Conservation (phyloP, 208 protist species). For the Acanthamoeba castellanii region DNA sequence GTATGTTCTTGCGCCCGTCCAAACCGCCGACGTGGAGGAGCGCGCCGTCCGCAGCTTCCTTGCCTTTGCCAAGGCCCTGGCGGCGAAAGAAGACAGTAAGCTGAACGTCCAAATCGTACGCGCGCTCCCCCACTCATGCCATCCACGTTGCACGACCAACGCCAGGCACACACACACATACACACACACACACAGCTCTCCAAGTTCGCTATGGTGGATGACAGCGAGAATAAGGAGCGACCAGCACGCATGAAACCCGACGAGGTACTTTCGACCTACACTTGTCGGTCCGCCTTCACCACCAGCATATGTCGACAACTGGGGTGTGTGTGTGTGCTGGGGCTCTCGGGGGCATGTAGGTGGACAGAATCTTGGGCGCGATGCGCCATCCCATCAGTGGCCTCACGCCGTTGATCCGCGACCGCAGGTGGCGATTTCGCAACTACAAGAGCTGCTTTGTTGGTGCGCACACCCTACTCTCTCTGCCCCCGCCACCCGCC, state of each 20-base stretch:
- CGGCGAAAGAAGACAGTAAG: constrained; percentile 25
- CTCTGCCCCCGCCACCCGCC: no score
- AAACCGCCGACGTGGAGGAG: constrained; percentile 14
- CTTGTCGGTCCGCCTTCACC: background rate
- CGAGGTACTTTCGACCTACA: background rate
- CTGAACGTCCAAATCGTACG: constrained; percentile 56
- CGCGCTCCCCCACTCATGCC: background rate
- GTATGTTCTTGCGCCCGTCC: constrained; percentile 61
- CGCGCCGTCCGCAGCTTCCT: constrained; percentile 47
- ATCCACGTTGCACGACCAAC: background rate
- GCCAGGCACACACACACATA: background rate
- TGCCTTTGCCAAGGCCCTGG: constrained; percentile 43
- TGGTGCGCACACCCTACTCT: constrained; percentile 19
- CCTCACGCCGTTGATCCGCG: constrained; percentile 24
- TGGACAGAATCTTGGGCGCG: background rate
- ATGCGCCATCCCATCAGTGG: constrained; percentile 27
- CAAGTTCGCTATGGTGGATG: constrained; percentile 50
- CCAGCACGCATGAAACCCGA: constrained; percentile 31
- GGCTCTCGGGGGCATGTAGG: background rate
- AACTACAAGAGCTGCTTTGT: constrained; percentile 72
- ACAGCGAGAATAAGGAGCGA: background rate
- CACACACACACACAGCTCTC: background rate
- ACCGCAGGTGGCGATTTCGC: constrained; percentile 60
- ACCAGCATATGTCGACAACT: background rate
- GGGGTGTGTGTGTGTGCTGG: background rate